phyloP scores from a whole-genome alignment of 495 filamentous ascomycete species.

The Penicillium malachiteum region DNA sequence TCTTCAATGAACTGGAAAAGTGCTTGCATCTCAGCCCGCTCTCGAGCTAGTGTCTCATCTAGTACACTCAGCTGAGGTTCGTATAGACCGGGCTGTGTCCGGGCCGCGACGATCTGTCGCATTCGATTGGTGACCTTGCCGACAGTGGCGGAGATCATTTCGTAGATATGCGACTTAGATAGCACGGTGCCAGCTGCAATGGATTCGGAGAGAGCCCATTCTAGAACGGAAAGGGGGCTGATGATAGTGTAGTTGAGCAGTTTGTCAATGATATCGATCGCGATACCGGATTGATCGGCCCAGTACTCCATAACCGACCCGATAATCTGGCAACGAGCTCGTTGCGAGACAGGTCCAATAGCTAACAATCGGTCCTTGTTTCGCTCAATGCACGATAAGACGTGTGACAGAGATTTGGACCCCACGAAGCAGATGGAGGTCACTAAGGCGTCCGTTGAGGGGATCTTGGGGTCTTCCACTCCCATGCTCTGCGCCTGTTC shows the following conservation, averaged over 20 bases:
- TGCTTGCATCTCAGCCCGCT: slow-evolving; percentile 68
- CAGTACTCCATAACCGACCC: slow-evolving; percentile 89
- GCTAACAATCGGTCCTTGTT: slow-evolving; percentile 87
- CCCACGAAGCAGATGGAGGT: slow-evolving; percentile 90
- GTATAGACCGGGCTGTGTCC: slow-evolving; percentile 52
- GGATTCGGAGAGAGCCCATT: slow-evolving; percentile 77
- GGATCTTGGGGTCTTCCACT: slow-evolving; percentile 69
- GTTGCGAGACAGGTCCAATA: slow-evolving; percentile 68
- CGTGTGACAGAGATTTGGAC: slow-evolving; percentile 92
- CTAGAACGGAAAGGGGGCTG: slow-evolving; percentile 73
- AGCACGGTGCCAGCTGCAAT: slow-evolving; percentile 67
- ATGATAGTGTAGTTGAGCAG: slow-evolving; percentile 96
- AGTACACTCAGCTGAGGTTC: slow-evolving; percentile 61
- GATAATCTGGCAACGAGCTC: slow-evolving; percentile 83
- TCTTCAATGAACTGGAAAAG: slow-evolving; percentile 83
- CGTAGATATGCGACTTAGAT: slow-evolving; percentile 72
- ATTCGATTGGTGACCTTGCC: slow-evolving; percentile 90
- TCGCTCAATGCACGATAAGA: slow-evolving; percentile 92
- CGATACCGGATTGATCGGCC: slow-evolving; percentile 87
- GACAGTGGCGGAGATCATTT: slow-evolving; percentile 84
- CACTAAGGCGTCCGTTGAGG: slow-evolving; percentile 88
- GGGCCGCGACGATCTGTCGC: slow-evolving; percentile 71
- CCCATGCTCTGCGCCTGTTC: slow-evolving; percentile 64
- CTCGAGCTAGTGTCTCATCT: slow-evolving; percentile 62
- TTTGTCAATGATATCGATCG: slow-evolving; percentile 93